Percentiles rank a stretch among this genome's conserved stretches.
Evolutionary conservation across 2,329 filamentous ascomycete genomes (phyloP).

Genomic region (Hypoxylon sp.): DNA sequence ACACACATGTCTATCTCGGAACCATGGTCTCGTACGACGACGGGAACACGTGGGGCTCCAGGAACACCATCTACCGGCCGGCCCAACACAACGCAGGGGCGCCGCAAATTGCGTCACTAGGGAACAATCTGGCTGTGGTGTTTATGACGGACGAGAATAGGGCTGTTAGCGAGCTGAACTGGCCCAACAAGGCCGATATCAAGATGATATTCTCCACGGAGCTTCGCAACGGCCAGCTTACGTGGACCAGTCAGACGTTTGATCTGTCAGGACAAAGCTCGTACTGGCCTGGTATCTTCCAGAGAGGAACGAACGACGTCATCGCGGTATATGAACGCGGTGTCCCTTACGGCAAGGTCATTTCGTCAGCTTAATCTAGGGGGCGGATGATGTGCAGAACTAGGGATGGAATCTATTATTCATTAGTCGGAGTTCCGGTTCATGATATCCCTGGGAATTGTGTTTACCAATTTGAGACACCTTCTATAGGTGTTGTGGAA

Average conservation of each 20-base stretch:
- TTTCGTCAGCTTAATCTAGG: constrained; percentile 22
- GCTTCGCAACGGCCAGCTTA: constrained; percentile 36
- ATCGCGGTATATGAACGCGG: constrained; percentile 42
- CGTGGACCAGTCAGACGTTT: constrained; percentile 39
- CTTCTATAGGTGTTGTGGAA: not conserved
- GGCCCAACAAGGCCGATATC: constrained; percentile 60
- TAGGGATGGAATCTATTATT: constrained; percentile 12
- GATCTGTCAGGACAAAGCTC: constrained; percentile 31
- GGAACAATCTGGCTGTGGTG: constrained; percentile 54
- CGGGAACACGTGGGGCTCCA: constrained; percentile 54
- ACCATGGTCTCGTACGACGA: constrained; percentile 58
- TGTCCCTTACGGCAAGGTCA: constrained; percentile 29
- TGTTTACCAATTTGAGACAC: constrained; percentile 9
- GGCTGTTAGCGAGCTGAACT: constrained; percentile 22
- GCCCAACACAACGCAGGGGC: constrained; percentile 55
- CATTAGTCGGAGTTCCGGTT: constrained; percentile 14
- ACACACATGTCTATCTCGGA: constrained; percentile 54
- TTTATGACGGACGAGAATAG: constrained; percentile 59
- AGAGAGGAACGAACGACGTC: constrained; percentile 21
- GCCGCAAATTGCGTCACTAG: constrained; percentile 56
- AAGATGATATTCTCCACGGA: constrained; percentile 45
- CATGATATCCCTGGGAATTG: constrained; percentile 31
- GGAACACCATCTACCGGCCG: constrained; percentile 55
- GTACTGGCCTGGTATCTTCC: constrained; percentile 40
- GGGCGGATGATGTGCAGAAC: not conserved